Base-by-base conservation (phyloP, 352 stramenopile species). In the Globisporangium ultimum region DNA sequence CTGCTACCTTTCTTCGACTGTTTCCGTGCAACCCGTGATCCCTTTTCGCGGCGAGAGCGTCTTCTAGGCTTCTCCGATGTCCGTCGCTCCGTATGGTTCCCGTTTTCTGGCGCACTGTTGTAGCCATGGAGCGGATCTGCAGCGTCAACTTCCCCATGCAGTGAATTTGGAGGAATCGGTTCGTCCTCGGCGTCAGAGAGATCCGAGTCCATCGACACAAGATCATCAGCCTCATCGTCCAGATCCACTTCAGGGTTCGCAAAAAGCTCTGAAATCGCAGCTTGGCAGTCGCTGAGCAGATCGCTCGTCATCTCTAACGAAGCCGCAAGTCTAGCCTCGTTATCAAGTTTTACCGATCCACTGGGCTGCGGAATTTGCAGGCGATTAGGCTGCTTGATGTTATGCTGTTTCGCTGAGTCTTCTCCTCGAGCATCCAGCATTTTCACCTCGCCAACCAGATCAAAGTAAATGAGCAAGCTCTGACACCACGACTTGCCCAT, bases 401-500 rank as follows among this genome's bases (percentile, higher is more conserved):
- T 51, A 10, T 36, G 28, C 7, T 36, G 28, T 36, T 49, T 54
- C 38, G 54, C 48, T 38, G 58, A 42, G n/a, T 48, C 15, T 3
- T 69, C 60, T 34, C 48, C 17, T 24, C 61, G 45, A 0, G 18
- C 41, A 12, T 88, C 74, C 11, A 82, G 53, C 4, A 46, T 66
- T 18, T 76, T 78, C 13, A 90, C 72, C 46, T 88, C 60, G 1
- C 41, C 42, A 0, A 84, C 70, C 46, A 93, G 56, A 8, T 76
- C 71, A 50, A 89, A 91, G 59, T 92, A 93, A 13, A 90, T 63
- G 20, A 93, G 51, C 48, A 93, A 56, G 53, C 78, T 92, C 52
- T 91, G 71, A 41, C 84, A 93, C 82, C 81, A 93, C 3, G 57
- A 55, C 17, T 75, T 67, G 5, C 84, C 84, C 79, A 93, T 92